Conservation (phyloP, 2,329 filamentous ascomycete genomes). For the Neonectria ditissima region DNA sequence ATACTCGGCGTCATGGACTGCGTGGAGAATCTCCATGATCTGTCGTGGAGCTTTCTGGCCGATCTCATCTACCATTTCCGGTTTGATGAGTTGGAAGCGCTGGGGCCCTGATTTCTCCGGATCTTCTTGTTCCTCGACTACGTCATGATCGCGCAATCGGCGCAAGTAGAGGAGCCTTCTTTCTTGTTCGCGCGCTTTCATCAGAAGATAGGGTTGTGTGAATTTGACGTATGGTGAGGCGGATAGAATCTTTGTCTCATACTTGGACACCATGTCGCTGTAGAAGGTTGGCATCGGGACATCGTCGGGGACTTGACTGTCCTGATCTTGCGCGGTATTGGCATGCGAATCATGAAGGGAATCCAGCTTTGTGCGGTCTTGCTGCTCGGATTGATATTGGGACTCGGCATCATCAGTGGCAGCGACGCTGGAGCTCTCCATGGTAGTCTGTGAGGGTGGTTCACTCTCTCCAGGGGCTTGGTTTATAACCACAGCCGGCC, state of each 20-base stretch:
- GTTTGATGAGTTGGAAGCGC: slow-evolving; percentile 90
- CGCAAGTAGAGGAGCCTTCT: slow-evolving; percentile 84
- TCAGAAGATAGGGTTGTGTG: slow-evolving; percentile 90
- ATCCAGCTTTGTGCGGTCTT: slow-evolving; percentile 46
- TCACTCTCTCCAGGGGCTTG: slow-evolving; percentile 54
- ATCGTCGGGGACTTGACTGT: slow-evolving; percentile 77
- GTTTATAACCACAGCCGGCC: slow-evolving; percentile 49
- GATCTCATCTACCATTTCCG: slow-evolving; percentile 92
- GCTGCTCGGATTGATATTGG: slow-evolving; percentile 40
- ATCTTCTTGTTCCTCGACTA: slow-evolving; percentile 65
- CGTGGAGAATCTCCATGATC: slow-evolving; percentile 92
- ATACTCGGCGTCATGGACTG: slow-evolving; percentile 96
- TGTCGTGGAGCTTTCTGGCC: slow-evolving; percentile 84
- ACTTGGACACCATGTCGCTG: slow-evolving; percentile 92
- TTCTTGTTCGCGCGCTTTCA: slow-evolving; percentile 92
- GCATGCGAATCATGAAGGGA: slow-evolving; percentile 59
- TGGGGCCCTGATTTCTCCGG: slow-evolving; percentile 74
- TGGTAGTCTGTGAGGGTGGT: slow-evolving; percentile 49
- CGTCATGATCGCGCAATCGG: slow-evolving; percentile 81
- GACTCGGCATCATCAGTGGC: slow-evolving; percentile 47
- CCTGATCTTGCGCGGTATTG: slow-evolving; percentile 60
- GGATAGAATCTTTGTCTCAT: slow-evolving; percentile 92
- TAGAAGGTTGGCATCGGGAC: slow-evolving; percentile 91
- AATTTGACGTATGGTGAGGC: slow-evolving; percentile 98
- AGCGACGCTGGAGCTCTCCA: slow-evolving; percentile 45